Conservation (phyloP, 495 filamentous ascomycete genomes). For the Pseudevernia furfuracea region DNA sequence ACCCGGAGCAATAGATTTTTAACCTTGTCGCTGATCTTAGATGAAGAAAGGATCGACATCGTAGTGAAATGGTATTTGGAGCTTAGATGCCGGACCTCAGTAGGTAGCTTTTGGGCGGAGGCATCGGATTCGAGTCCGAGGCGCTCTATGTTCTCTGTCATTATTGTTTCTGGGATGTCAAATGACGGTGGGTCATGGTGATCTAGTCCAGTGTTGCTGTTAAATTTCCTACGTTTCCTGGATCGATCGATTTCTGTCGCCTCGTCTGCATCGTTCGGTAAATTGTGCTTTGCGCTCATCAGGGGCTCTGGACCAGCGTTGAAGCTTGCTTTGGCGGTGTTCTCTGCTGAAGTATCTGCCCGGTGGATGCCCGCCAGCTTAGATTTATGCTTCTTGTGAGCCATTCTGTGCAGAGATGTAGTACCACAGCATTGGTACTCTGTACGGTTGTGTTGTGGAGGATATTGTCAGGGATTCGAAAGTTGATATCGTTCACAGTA, state of each 20-base stretch:
- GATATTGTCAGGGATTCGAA: background rate
- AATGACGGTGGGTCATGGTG: background rate
- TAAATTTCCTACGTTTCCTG: constrained; percentile 8
- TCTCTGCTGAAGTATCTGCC: background rate
- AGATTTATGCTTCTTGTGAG: background rate
- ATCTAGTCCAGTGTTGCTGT: constrained; percentile 6
- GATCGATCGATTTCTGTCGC: background rate
- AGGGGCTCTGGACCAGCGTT: background rate
- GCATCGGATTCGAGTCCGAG: background rate
- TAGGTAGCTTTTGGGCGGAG: constrained; percentile 4
- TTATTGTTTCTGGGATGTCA: background rate
- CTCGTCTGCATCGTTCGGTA: background rate
- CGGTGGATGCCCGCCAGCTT: background rate
- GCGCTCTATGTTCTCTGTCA: background rate
- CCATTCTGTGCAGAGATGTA: background rate
- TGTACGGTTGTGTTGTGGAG: background rate
- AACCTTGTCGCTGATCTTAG: constrained; percentile 49
- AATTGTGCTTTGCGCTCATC: background rate
- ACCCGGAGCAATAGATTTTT: constrained; percentile 26
- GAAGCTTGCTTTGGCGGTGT: background rate
- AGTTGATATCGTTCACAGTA: background rate
- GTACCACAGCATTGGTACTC: background rate
- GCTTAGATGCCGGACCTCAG: constrained; percentile 12
- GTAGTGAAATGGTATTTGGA: constrained; percentile 18
- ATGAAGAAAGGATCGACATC: constrained; percentile 44